Evolutionary conservation across 176 grass and related monocot genomes (phyloP), one percentile per base, ranked within the genome.

Genomic region (Rhipidocladum racemiflorum): DNA sequence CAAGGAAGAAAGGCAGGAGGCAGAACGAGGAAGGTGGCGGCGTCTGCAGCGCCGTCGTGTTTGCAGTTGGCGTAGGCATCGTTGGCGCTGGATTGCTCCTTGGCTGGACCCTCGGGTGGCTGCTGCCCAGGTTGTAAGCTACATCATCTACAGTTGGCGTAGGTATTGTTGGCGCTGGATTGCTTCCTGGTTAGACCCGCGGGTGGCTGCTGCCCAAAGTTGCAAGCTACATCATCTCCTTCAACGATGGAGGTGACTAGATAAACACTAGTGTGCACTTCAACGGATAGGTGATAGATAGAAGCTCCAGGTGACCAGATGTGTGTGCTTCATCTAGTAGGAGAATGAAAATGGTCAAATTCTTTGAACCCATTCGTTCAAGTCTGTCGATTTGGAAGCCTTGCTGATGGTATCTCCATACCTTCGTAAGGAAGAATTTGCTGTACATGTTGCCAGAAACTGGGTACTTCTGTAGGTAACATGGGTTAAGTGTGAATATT

Each of bases 101-200:
- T 15, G 96, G 96, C 44, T 99, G 95, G 92, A 91, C 92, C 16
- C 79, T 95, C 0, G 95, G 95, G 8, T 93, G 96, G 87, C 83
- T 99, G 45, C 80, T 99, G 28, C 88, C 90, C 10, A 81, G 62
- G 23, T 23, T 79, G 60, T 91, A 85, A 86, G 40, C 6, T 38
- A 38, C 36, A 38, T 38, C 36, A 38, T 88, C 93, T 87, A 91
- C 77, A 1, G 82, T 93, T 11, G 96, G 96, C n/a, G 85, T 92
- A 79, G 92, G 96, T 13, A 77, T 99, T 29, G 91, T 80, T 18
- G 87, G 97, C 4, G 93, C 91, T 0, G 97, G 97, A 43, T 61
- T 99, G 76, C 96, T 95, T 73, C 90, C 95, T 15, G 96, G 96
- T 36, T 99, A 92, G 92, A 91, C 92, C 16, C 76, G 93, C 0